phyloP scores from a whole-genome alignment of 1,284 basidiomycete species.

The Moniliophthora roreri region DNA sequence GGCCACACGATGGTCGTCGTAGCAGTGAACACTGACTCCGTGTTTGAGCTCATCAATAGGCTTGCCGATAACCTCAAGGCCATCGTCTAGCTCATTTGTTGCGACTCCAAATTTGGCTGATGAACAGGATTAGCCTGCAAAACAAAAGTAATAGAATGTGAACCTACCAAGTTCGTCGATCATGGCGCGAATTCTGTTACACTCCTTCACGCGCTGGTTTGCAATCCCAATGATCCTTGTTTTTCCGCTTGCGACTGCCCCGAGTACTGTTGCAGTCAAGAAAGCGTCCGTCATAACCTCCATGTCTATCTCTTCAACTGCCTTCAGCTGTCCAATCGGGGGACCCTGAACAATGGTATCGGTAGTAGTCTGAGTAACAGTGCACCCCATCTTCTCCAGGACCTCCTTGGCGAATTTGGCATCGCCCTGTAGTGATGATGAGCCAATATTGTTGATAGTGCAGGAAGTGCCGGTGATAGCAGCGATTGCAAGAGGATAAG shows the following conservation, averaged over 20 bases:
- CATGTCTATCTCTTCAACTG: constrained; percentile 93
- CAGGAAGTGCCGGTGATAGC: constrained; percentile 95
- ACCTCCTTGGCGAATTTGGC: constrained; percentile 94
- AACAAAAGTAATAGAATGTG: neutral
- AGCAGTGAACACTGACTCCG: constrained; percentile 86
- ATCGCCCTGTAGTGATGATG: constrained; percentile 91
- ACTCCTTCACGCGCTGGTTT: constrained; percentile 98
- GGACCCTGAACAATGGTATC: constrained; percentile 96
- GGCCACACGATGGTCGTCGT: constrained; percentile 97
- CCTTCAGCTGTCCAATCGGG: constrained; percentile 75
- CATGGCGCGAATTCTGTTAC: constrained; percentile 97
- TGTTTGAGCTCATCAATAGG: constrained; percentile 61
- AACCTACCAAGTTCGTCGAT: constrained; percentile 86
- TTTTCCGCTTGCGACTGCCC: constrained; percentile 76
- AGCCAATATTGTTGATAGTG: constrained; percentile 92
- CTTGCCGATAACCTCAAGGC: constrained; percentile 87
- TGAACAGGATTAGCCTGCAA: constrained; percentile 8
- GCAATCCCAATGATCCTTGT: constrained; percentile 95
- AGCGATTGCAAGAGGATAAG: constrained; percentile 95
- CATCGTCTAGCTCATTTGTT: constrained; percentile 91
- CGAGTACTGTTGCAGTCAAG: constrained; percentile 90
- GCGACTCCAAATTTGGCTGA: constrained; percentile 93
- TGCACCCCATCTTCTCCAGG: constrained; percentile 93
- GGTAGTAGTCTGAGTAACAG: constrained; percentile 83
- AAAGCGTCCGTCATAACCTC: constrained; percentile 99